Evolutionary conservation across 495 filamentous ascomycete genomes (phyloP), one percentile per base, ranked within the genome.

Genomic region (Bombardia bombarda): DNA sequence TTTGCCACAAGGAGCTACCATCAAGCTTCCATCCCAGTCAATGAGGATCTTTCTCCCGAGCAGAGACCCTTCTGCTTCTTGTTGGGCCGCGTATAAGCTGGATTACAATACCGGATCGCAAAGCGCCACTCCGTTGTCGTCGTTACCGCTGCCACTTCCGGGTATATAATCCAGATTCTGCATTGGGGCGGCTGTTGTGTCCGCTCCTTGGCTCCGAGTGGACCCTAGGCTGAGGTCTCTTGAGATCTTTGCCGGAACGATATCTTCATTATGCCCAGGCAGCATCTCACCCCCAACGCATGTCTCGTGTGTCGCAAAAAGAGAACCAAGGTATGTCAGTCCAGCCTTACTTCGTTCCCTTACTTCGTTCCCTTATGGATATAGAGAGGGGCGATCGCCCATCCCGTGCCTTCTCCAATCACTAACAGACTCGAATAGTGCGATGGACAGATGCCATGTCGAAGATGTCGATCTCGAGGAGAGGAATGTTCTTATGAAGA

Each of bases 401-500:
- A n/a, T n/a, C n/a, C n/a, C n/a, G n/a, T n/a, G n/a, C n/a, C 9
- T 16, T 21, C 40, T 22, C 28, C 9, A 12, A 5, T 21, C 1
- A 22, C 40, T 21, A 7, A 19, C 28, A 0, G 1, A 19, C 16
- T 14, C 17, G 1, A 16, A 2, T n/a, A 60, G 57, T 60, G 57
- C 37, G 57, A 60, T 38, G 55, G 57, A 30, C 46, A 53, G 28
- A 40, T 50, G 10, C 55, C 57, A 18, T 60, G 57, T 39, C 49
- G 55, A 12, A 44, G 55, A 31, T 60, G 57, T 36, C 34, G 49
- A 18, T 51, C 52, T 9, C 45, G 57, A n/a, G 55, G 52, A 6
- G 57, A 60, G 20, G 57, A 60, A 42, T 60, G 57, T 39, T 33
- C 42, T 5, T 60, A 58, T 37, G 55, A 60, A 20, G 57, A 58